Conservation (phyloP, 208 protist species). For the Leishmania arabica region DNA sequence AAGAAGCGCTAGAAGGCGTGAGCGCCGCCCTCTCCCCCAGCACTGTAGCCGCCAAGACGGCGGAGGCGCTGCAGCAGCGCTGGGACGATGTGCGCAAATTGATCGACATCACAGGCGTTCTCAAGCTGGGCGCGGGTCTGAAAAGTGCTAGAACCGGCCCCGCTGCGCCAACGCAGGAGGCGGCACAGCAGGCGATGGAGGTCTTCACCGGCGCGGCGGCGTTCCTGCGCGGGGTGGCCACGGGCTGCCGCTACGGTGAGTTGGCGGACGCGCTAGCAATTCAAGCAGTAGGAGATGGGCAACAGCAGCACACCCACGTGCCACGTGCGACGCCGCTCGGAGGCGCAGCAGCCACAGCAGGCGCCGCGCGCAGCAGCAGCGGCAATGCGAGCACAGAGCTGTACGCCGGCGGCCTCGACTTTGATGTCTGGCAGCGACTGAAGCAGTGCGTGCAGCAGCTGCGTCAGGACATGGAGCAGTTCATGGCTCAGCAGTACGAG, state of each 20-base stretch:
- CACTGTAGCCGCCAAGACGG: conserved; percentile 36
- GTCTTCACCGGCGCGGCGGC: conserved; percentile 83
- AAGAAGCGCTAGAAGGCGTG: conserved; percentile 26
- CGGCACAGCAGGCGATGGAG: conserved; percentile 56
- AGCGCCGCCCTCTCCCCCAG: conserved; percentile 18
- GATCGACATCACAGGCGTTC: conserved; percentile 45
- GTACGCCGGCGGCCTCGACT: conserved; percentile 42
- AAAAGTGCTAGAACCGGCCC: too few species aligned
- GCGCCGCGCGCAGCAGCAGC: neutral
- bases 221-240: conserved; percentile 72
- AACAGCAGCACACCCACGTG: neutral
- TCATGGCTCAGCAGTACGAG: conserved; percentile 45
- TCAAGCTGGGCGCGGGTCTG: conserved; percentile 13
- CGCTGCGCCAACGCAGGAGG: neutral
- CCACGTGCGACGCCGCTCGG: neutral
- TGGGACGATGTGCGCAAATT: conserved; percentile 64
- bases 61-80: conserved; percentile 61
- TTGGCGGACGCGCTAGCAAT: conserved; percentile 38
- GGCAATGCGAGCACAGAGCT: conserved; percentile 1
- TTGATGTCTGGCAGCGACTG: conserved; percentile 61
- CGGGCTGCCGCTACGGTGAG: conserved; percentile 55
- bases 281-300: conserved; percentile 38
- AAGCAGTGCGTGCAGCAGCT: conserved; percentile 57
- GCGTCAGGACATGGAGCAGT: conserved; percentile 68
- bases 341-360: neutral